Evolutionary conservation across 2,329 filamentous ascomycete genomes (phyloP).

Genomic region (Cytospora schulzeri): DNA sequence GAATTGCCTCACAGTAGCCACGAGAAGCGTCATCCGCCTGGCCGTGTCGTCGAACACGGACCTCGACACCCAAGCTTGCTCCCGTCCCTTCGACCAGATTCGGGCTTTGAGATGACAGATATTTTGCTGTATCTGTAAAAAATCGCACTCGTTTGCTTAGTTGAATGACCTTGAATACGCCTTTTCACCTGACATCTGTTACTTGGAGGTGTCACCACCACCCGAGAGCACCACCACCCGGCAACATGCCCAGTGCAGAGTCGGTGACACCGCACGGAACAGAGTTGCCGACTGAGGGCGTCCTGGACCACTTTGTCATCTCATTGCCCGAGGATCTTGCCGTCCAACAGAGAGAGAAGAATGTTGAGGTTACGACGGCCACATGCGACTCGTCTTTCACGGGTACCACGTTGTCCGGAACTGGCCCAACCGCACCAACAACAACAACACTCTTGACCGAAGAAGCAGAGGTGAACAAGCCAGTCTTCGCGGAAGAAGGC

Average conservation of each 20-base stretch:
- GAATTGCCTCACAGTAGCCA: too few species aligned
- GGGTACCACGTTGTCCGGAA: background rate
- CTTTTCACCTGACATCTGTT: background rate
- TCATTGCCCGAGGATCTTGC: background rate
- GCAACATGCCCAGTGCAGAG: background rate
- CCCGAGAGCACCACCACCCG: background rate
- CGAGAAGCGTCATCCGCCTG: too few species aligned
- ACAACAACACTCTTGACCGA: background rate
- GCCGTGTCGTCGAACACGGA: background rate
- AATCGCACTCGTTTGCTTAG: background rate
- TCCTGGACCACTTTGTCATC: background rate
- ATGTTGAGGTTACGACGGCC: background rate
- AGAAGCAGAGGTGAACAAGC: background rate
- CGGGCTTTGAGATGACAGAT: background rate
- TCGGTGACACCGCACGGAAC: background rate
- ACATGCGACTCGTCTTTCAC: background rate
- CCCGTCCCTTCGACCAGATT: background rate
- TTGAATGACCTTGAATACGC: background rate
- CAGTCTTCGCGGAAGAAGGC: background rate
- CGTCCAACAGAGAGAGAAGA: background rate
- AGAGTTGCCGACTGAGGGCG: background rate
- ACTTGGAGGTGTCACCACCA: background rate
- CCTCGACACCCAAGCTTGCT: too few species aligned
- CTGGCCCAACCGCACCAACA: background rate
- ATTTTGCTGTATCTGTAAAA: background rate